Evolutionary conservation across 2,329 filamentous ascomycete species (phyloP).

Genomic region (Clonostachys rosea): DNA sequence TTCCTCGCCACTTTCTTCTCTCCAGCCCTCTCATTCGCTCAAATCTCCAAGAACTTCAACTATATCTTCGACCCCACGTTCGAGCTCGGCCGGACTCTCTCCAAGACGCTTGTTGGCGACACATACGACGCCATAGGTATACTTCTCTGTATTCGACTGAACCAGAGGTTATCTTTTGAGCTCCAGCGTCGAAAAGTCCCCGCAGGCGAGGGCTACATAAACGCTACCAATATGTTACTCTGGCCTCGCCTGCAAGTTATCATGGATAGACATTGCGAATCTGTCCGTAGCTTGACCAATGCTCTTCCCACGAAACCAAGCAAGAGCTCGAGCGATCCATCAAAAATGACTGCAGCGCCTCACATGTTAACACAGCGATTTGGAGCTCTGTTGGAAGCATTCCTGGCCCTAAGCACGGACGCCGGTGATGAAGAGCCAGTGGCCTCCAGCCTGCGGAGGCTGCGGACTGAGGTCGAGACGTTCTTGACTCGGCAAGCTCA

Average conservation of each 20-base stretch:
- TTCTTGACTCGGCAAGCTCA: conserved; percentile 74
- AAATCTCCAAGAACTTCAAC: conserved; percentile 77
- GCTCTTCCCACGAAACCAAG: conserved; percentile 40
- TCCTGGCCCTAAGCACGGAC: conserved; percentile 79
- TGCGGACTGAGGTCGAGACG: conserved; percentile 77
- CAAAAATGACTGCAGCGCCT: conserved; percentile 71
- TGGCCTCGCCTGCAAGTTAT: conserved; percentile 95
- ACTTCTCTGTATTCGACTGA: conserved; percentile 86
- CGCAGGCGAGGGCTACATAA: conserved; percentile 85
- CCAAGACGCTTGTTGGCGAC: conserved; percentile 69
- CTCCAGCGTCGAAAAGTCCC: conserved; percentile 88
- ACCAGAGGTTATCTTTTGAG: conserved; percentile 91
- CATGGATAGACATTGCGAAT: conserved; percentile 91
- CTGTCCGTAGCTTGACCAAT: conserved; percentile 61
- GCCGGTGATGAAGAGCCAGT: conserved; percentile 94
- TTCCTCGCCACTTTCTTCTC: conserved; percentile 90
- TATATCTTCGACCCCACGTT: conserved; percentile 91
- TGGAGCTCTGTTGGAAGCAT: conserved; percentile 83
- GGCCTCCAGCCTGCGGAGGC: conserved; percentile 68
- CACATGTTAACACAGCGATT: conserved; percentile 94
- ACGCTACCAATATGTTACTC: conserved; percentile 90
- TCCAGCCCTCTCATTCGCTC: conserved; percentile 67
- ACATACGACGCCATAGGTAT: conserved; percentile 83
- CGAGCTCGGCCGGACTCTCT: conserved; percentile 71
- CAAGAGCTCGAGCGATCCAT: conserved; percentile 40